Evolutionary conservation across 208 protist species (phyloP).

Genomic region (Spongospora subterranea): DNA sequence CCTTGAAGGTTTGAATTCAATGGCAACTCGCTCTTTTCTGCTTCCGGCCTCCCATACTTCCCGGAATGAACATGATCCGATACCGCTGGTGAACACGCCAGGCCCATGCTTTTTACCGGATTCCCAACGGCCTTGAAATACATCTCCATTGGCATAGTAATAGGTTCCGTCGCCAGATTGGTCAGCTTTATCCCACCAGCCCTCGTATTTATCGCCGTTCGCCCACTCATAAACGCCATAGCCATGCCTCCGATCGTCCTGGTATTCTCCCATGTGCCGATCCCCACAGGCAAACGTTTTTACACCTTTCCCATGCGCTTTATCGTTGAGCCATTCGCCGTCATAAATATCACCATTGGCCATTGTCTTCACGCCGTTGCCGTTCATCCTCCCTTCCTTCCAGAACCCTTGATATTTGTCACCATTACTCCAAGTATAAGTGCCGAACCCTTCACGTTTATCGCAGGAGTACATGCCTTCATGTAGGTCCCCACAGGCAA

Average conservation of each 20-base stretch:
- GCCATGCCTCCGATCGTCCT: constrained; percentile 40
- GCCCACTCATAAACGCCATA: constrained; percentile 50
- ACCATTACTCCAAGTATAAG: constrained; percentile 44
- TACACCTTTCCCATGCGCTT: constrained; percentile 59
- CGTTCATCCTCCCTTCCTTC: constrained; percentile 40
- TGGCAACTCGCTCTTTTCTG: neutral
- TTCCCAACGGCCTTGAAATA: constrained; percentile 50
- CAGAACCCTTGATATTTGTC: constrained; percentile 55
- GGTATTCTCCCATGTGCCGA: constrained; percentile 44
- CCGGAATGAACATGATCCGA: constrained; percentile 15
- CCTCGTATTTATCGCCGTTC: constrained; percentile 58
- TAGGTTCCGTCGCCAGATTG: constrained; percentile 50
- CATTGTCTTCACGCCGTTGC: constrained; percentile 27
- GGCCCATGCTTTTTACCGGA: constrained; percentile 41
- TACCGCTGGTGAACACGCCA: constrained; percentile 27
- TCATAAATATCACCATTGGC: constrained; percentile 56
- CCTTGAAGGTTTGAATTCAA: constrained; percentile 28
- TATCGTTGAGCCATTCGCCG: constrained; percentile 61
- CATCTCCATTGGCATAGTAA: constrained; percentile 55
- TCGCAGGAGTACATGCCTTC: constrained; percentile 52
- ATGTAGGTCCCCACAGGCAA: constrained; percentile 51
- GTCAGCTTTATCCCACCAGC: constrained; percentile 20
- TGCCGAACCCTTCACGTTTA: constrained; percentile 51
- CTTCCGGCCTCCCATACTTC: constrained; percentile 4
- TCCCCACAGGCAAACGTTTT: constrained; percentile 57